phyloP scores from a whole-genome alignment of 179 eudicot genomes.

The Spergularia azorica region DNA sequence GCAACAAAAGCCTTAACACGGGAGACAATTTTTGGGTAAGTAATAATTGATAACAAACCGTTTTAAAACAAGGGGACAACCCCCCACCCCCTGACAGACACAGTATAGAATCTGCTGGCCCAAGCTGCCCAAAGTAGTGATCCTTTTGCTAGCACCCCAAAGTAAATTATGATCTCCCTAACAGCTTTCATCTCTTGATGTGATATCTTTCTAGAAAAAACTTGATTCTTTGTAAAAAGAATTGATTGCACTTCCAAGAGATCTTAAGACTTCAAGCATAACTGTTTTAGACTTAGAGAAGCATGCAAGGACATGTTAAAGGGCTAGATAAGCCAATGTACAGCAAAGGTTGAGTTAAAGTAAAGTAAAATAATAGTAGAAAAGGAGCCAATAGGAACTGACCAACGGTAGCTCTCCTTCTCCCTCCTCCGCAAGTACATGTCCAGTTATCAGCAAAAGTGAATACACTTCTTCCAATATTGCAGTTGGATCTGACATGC shows the following conservation, averaged over 20 bases:
- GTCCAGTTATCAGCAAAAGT: constrained; percentile 80
- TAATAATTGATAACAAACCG: no score
- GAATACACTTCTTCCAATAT: constrained; percentile 91
- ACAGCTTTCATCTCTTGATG: no score
- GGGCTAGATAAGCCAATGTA: background rate
- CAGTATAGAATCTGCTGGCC: no score
- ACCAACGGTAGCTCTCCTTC: constrained; percentile 93
- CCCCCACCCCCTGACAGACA: no score
- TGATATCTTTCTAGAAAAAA: no score
- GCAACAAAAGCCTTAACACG: no score
- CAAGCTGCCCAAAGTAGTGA: no score
- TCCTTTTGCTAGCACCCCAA: no score
- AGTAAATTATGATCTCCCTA: no score
- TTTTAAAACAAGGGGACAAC: no score
- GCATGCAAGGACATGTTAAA: constrained; percentile 9
- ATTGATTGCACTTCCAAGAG: background rate
- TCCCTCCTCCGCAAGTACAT: constrained; percentile 94
- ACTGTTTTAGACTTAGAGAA: background rate
- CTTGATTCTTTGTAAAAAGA: no score
- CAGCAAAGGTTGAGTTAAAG: background rate
- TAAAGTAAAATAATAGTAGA: background rate
- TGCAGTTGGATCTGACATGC: constrained; percentile 72
- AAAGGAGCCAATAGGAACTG: constrained; percentile 8
- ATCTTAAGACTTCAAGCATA: background rate
- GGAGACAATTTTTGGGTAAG: no score